Evolutionary conservation across 78 protist genomes (phyloP).

Genomic region (Polysphondylium violaceum): DNA sequence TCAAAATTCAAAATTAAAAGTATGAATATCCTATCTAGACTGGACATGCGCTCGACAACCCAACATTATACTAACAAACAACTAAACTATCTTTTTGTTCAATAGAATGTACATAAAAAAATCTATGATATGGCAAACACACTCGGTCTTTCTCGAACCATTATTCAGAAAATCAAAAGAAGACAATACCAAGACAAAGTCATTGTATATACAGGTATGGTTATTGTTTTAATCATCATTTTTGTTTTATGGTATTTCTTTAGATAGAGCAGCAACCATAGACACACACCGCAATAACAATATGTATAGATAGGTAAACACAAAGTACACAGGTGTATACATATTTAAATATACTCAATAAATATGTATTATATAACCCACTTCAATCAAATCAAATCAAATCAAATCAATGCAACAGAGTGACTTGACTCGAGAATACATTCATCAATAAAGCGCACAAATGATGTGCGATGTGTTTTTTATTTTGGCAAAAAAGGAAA

Average conservation of each 20-base stretch:
- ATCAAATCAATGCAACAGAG: not conserved
- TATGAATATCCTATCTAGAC: not conserved
- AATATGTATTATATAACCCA: not conserved
- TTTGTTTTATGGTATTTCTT: constrained; percentile 37
- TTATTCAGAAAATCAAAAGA: constrained; percentile 57
- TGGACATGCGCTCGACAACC: not conserved
- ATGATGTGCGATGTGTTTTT: too few relatives aligned
- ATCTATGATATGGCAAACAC: constrained; percentile 76
- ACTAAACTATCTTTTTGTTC: not conserved
- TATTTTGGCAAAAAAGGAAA: not conserved
- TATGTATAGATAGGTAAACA: too few relatives aligned
- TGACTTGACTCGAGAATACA: too few relatives aligned
- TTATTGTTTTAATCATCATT: constrained; percentile 43
- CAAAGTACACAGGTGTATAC: not conserved
- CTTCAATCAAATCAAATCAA: too few relatives aligned
- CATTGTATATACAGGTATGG: constrained; percentile 71
- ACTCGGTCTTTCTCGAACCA: constrained; percentile 42
- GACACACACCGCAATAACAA: too few relatives aligned
- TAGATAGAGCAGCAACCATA: too few relatives aligned
- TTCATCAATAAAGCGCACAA: too few relatives aligned
- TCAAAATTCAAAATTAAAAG: constrained; percentile 66
- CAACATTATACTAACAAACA: not conserved
- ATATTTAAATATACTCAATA: not conserved
- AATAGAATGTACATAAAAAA: constrained; percentile 63
- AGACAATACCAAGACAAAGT: constrained; percentile 61